A percentile compares a stretch with the other conserved stretches of the same genome.
These are phyloP conservation scores for Penicillium sp. DNA, from an alignment of 2,329 filamentous ascomycete genomes.

Conservation along the genomic window DNA sequence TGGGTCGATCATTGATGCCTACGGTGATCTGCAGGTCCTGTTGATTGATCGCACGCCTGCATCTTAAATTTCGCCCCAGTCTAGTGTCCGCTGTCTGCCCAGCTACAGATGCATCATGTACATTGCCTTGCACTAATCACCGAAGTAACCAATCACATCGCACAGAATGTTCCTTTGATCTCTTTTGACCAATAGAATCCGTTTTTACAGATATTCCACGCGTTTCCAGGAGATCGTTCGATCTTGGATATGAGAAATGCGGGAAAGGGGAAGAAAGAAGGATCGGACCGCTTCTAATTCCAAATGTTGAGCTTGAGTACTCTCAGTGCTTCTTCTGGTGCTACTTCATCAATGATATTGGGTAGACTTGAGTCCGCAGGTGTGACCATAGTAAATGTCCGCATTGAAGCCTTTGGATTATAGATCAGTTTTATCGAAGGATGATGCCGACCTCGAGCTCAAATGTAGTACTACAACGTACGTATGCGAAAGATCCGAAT, in stretches of 20 bases:
- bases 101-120: slow-evolving; percentile 1
- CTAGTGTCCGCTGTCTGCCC: neutral
- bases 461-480: too few species aligned
- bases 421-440: too few species aligned
- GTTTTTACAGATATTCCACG: neutral
- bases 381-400: too few species aligned
- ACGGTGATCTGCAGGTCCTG: slow-evolving; percentile 2
- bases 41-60: slow-evolving; percentile 9
- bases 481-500: too few species aligned
- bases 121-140: neutral
- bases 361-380: neutral
- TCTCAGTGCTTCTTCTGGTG: neutral
- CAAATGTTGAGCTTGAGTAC: neutral
- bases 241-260: neutral
- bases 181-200: neutral
- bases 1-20: slow-evolving; percentile 7
- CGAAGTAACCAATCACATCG: neutral
- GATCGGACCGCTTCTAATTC: neutral
- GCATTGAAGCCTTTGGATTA: too few species aligned
- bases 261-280: neutral
- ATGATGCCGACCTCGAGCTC: too few species aligned
- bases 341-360: neutral
- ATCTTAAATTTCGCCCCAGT: neutral
- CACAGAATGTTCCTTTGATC: neutral
- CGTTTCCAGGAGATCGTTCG: neutral